Evolutionary conservation across 148 eudicot genomes (phyloP), one percentile per base, ranked within the genome.

Genomic region (Fallopia convolvulus): DNA sequence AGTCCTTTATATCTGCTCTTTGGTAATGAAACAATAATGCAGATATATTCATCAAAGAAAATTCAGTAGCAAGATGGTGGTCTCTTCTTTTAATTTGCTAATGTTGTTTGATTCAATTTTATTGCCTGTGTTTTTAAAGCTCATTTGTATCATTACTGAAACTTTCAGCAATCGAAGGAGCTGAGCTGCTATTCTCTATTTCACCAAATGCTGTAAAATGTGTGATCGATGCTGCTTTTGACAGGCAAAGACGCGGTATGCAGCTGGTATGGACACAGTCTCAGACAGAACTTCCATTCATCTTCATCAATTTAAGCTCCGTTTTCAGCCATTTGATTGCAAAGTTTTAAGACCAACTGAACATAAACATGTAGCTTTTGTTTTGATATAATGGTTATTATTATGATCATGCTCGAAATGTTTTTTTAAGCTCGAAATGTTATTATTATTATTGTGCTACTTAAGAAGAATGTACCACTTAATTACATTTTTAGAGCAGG

Each of bases 151-250:
- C 40, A 8, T 82, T 39, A 65, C 63, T 79, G 30, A 32, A 80
- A 71, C 50, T 85, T 85, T 60, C 85, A 94, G 99, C 97, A 23
- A 82, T 72, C 77, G 89, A 78, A 81, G 97, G 99, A 86, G 99
- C 99, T 68, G 83, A 83, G 76, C 40, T 91, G 79, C 80, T 94
- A 76, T 84, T 94, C 42, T 84, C 84, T 44, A 79, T 78, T 74
- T 77, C 91, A 72, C 87, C 85, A 36, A 86, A 87, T 78, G 81
- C 86, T 78, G 94, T 87, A 47, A 85, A 88, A 77, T 88, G 77
- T 82, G 84, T 94, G 14, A 78, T 85, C 61, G 78, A 82, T 82
- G 87, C 92, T 78, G 91, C 97, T 79, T 92, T 94, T 84, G 89
- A 86, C 42, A 86, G 82, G 74, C 96, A 87, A 81, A 91, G 83